Evolutionary conservation across 805 yeast species (phyloP), one percentile per base, ranked within the genome.

Genomic region (Dipodascus albidus): DNA sequence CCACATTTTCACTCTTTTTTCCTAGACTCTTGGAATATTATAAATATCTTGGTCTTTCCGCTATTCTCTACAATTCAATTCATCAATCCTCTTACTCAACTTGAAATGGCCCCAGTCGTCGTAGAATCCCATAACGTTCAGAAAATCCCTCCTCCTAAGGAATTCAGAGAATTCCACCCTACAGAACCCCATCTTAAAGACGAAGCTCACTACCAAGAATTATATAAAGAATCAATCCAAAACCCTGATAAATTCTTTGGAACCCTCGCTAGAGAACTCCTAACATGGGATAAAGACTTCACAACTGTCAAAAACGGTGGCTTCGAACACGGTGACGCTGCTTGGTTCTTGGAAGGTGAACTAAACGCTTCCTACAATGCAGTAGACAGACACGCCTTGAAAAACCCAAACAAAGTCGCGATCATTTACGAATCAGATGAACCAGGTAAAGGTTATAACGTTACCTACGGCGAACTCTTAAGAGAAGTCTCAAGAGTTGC

Each of bases 371-470:
- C 82, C 51, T 86, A 80, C 72, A 86, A 86, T 68, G 80, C 87
- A 75, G 86, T 86, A 52, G 95, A 86, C 69, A 77, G 93, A 68
- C 85, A 85, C 68, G 95, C 95, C 1, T 72, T 81, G 53, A 67
- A 72, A 41, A 77, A 77, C 64, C 95, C 95, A 21, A 70, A 82
- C 64, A 83, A 83, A 67, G 58, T 81, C 1, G 95, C 95, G 14
- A 74, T 86, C 54, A 77, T 85, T 56, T 86, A 83, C 69, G 95
- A 86, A 73, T 87, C 89, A 52, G 95, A 86, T 67, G 89, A 82
- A 60, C 86, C 83, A 55, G 75, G 74, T 56, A 80, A 81, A 60
- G 81, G 86, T 47, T 70, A 74, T 60, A 74, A 70, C 31, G 70
- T 85, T 63, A 81, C 91, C 21, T 86, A 78, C 67, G 84, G 83